Conservation (phyloP, 2,329 filamentous ascomycete species). For the Colletotrichum gloeosporioides region DNA sequence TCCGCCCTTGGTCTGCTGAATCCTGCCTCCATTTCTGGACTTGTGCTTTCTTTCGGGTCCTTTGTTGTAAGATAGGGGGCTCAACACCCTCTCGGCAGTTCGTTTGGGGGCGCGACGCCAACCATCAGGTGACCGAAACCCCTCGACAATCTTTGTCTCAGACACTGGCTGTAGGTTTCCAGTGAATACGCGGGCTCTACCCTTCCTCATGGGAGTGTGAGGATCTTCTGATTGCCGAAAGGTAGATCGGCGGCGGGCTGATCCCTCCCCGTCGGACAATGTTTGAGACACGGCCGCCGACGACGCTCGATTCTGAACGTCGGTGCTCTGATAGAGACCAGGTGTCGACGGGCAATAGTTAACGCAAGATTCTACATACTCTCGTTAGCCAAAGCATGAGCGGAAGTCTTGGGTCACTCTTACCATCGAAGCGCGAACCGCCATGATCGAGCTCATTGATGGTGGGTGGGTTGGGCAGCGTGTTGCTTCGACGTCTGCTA, state of each 20-base stretch:
- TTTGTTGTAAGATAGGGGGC: neutral
- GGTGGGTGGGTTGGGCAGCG: neutral
- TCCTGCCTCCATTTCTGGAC: too few species aligned
- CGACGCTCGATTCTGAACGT: neutral
- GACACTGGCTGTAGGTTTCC: neutral
- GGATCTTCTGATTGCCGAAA: neutral
- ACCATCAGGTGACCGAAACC: neutral
- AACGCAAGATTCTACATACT: neutral
- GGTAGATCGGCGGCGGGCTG: neutral
- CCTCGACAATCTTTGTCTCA: neutral
- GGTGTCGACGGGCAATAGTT: neutral
- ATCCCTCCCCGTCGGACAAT: neutral
- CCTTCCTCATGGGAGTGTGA: neutral
- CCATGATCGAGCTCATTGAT: neutral
- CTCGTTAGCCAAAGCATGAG: neutral
- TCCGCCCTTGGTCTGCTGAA: neutral
- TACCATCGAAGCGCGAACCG: neutral
- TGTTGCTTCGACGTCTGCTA: neutral
- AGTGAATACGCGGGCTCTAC: neutral
- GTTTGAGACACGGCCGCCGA: neutral
- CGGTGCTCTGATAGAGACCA: neutral
- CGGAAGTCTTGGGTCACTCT: neutral
- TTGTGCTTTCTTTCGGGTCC: neutral
- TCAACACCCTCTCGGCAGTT: neutral
- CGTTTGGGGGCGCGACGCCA: neutral